Conservation (phyloP, 1,139 yeast genomes). For the Barnettozyma hawaiiensis region DNA sequence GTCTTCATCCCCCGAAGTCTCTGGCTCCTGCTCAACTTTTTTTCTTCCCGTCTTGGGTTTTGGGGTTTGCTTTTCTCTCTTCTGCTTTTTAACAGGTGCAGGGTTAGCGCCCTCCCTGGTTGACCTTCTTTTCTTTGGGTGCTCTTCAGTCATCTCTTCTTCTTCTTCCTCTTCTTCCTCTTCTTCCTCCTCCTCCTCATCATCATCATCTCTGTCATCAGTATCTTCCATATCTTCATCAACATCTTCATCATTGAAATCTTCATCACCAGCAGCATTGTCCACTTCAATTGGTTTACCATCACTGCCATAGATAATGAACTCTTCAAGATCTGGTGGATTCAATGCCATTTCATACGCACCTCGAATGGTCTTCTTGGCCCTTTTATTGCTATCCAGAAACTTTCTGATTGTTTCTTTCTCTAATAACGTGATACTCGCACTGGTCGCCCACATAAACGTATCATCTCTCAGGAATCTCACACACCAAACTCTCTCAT, state of each 20-base stretch:
- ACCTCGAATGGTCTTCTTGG: slow-evolving; percentile 24
- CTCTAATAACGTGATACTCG: slow-evolving; percentile 37
- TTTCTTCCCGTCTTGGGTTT: slow-evolving; percentile 4
- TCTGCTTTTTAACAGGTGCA: slow-evolving; percentile 9
- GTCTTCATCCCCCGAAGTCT: slow-evolving; percentile 20
- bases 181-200: slow-evolving; percentile 18
- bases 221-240: no score
- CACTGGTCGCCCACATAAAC: slow-evolving; percentile 51
- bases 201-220: no score
- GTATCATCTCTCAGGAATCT: slow-evolving; percentile 63
- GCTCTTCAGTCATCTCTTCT: slow-evolving; percentile 12
- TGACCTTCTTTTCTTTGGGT: slow-evolving; percentile 13
- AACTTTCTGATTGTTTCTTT: slow-evolving; percentile 28
- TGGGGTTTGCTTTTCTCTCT: slow-evolving; percentile 17
- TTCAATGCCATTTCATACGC: slow-evolving; percentile 28
- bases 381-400: slow-evolving; percentile 27
- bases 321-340: slow-evolving; percentile 26
- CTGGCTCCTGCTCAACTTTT: slow-evolving; percentile 8
- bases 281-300: slow-evolving; percentile 25
- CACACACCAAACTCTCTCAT: slow-evolving; percentile 34
- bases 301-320: slow-evolving; percentile 26
- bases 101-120: slow-evolving; percentile 4
- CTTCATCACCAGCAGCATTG: slow-evolving; percentile 23
- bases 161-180: slow-evolving; percentile 20
- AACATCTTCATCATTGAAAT: slow-evolving; percentile 22